Evolutionary conservation across 208 protist species (phyloP), one percentile per base, ranked within the genome.

Genomic region (Crithidia bombi): DNA sequence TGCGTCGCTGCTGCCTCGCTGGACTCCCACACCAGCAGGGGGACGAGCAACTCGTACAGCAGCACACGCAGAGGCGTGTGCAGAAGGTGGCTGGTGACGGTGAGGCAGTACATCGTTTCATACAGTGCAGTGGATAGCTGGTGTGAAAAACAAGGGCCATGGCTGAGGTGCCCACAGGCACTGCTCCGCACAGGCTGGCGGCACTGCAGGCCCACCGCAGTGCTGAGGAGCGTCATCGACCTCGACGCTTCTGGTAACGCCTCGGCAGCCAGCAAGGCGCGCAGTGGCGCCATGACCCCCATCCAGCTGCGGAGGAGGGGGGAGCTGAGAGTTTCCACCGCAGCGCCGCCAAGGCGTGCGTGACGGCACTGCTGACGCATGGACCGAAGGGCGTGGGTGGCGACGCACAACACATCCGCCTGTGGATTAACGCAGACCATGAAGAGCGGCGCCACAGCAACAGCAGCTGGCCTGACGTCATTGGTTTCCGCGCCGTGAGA

Each of bases 1-100:
- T 49, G 43, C 10, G 41, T 59, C 38, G 12, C 12, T 25, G 0
- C 23, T 14, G 35, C 21, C 6, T 38, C 44, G 30, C 28, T 35
- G 0, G 6, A 39, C 43, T 75, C 71, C 26, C 64, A 12, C 17
- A 38, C 41, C 10, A 62, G 36, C 50, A 76, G 57, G 11, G 71
- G 71, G 11, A 35, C 25, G 6, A 76, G 71, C 52, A 70, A 6
- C 14, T 76, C 71, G 23, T 63, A 19, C 25, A 76, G 7, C 19
- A 76, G 38, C 6, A 51, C 39, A 1, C 7, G 21, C n/a, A 59
- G 23, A 0, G 71, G 63, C 19, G 39, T n/a, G 23, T 30, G 15
- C 23, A 35, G 0, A 1, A 76, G 63, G 5, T 65, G 44, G 12
- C 7, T 0, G 3, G 55, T 19, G 30, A 32, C 25, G 0, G 25